These are phyloP conservation scores for Picea abies DNA, from an alignment of 83 land plant genomes.

Conservation along the genomic window DNA sequence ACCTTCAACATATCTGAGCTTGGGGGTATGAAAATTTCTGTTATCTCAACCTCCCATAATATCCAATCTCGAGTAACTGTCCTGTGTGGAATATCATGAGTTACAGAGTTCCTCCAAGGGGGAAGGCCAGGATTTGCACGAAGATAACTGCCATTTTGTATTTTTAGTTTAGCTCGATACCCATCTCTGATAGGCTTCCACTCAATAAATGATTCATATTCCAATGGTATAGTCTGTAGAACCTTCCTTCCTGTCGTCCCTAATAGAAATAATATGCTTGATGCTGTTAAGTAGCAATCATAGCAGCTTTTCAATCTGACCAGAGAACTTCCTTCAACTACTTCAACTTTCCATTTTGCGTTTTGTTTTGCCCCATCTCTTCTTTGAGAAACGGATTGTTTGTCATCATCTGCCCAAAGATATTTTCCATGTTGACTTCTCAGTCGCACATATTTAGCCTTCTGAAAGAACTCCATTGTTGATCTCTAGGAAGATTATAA, in stretches of 20 bases:
- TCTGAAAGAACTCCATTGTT: conserved; percentile 23
- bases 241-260: conserved; percentile 10
- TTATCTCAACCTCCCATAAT: conserved; percentile 40
- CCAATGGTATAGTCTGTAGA: conserved; percentile 20
- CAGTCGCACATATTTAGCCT: conserved; percentile 20
- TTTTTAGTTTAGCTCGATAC: conserved; percentile 23
- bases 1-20: not conserved
- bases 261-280: conserved; percentile 12
- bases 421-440: conserved; percentile 26
- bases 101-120: conserved; percentile 41
- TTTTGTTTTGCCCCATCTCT: conserved; percentile 5
- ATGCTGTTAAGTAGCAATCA: conserved; percentile 23
- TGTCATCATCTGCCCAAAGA: conserved; percentile 22
- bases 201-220: conserved; percentile 19
- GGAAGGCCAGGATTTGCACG: conserved; percentile 33
- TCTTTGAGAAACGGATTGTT: conserved; percentile 15
- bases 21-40: not conserved
- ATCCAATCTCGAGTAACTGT: conserved; percentile 26
- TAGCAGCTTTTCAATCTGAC: conserved; percentile 20
- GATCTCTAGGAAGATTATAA: too few species aligned
- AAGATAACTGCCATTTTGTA: conserved; percentile 20
- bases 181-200: conserved; percentile 37
- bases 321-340: not conserved
- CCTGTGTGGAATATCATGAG: conserved; percentile 32
- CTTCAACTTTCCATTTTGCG: conserved; percentile 28